Evolutionary conservation across 257 asterid species (phyloP), one percentile per base, ranked within the genome.

Genomic region (Nicotiana paniculata): DNA sequence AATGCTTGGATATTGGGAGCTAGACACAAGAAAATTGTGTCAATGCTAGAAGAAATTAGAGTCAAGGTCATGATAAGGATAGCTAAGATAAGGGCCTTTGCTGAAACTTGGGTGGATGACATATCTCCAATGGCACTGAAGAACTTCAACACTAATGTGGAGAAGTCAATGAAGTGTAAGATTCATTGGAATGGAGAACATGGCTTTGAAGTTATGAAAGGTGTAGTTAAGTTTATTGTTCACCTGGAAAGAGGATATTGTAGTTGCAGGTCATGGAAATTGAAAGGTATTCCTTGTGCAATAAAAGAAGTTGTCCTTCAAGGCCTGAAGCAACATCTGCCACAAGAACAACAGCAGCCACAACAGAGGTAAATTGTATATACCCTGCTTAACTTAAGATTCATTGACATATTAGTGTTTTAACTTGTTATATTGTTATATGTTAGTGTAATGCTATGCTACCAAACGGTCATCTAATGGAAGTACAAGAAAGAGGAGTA

Each of bases 361-460:
- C 53, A 15, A 5, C 9, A 57, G 6, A 58, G 64, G 64, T 58
- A 58, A 54, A 5, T 16, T 0, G 18, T 15, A 5, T 58, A 6
- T 18, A n/a, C 3, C 1, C 2, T 1, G 9, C 9, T 58, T 5
- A 1, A 0, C 2, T 17, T 18, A 0, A 18, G 0, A 5, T 6
- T 6, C 24, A 5, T 48, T 48, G 16, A 37, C 9, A 37, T 0
- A 17, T 18, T 58, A 54, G 18, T 5, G 1, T 58, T 5, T 58
- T 18, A 18, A 17, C 9, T n/a, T 58, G 26, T 58, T 6, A 55
- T 55, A 2, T n/a, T 58, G 26, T 58, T 6, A 55, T 55, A 2
- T 55, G 4, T 18, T 2, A 58, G 11, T 6, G 0, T 58, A 18
- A 58, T 58, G n/a, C 21, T n/a, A 58, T 58, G n/a, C 21, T n/a